phyloP scores from a whole-genome alignment of 1,284 basidiomycete genomes.

The Schizophyllum amplum region DNA sequence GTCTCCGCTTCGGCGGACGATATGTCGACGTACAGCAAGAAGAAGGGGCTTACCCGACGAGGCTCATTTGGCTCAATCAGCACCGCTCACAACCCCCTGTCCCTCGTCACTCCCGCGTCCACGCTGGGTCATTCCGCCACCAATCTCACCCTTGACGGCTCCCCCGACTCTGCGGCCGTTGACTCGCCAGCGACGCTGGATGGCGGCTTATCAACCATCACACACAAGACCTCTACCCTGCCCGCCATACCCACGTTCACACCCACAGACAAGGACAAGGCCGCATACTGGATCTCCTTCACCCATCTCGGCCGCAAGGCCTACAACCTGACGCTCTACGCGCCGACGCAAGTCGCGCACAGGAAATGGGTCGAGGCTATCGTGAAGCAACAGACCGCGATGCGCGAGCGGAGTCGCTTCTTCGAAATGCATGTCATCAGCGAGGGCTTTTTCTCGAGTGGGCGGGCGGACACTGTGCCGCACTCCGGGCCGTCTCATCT shows the following conservation, averaged over 20 bases:
- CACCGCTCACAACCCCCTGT: not conserved
- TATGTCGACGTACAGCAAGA: slow-evolving; percentile 22
- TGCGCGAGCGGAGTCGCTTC: slow-evolving; percentile 80
- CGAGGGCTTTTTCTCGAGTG: slow-evolving; percentile 70
- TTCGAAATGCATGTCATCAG: slow-evolving; percentile 85
- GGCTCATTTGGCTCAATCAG: slow-evolving; percentile 4
- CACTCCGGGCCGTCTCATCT: not conserved
- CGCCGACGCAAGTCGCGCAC: slow-evolving; percentile 77
- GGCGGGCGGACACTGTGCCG: not conserved
- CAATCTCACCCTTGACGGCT: not conserved
- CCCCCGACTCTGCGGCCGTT: not conserved
- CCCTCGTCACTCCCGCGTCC: not conserved
- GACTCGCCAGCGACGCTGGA: not conserved
- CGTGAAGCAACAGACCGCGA: slow-evolving; percentile 78
- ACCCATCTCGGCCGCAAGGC: slow-evolving; percentile 90
- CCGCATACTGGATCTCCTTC: slow-evolving; percentile 90
- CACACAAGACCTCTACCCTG: slow-evolving; percentile 8
- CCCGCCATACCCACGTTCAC: not conserved
- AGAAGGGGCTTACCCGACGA: slow-evolving; percentile 15
- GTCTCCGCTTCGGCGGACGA: slow-evolving; percentile 78
- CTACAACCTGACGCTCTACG: slow-evolving; percentile 92
- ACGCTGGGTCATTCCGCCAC: not conserved
- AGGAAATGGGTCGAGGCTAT: slow-evolving; percentile 96
- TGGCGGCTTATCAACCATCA: not conserved
- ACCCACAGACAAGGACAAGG: slow-evolving; percentile 40